A percentile compares a stretch with the other conserved stretches of the same genome.
Conservation (phyloP, 441 rosid species). For the Gossypium gossypioides region DNA sequence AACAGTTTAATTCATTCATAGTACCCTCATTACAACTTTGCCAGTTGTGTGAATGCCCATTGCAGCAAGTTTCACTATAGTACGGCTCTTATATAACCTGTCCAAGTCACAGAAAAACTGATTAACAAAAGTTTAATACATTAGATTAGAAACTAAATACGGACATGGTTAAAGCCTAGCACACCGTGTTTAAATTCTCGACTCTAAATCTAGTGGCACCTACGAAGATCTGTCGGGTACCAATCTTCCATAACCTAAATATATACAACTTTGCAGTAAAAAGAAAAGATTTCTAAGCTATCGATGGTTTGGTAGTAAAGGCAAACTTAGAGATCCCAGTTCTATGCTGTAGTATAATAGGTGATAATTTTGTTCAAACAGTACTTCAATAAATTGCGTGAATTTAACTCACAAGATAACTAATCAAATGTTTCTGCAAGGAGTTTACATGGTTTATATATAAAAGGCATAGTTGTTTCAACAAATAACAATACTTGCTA, state of each 20-base stretch:
- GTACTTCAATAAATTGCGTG: neutral
- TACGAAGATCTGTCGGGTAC: no score
- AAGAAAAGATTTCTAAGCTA: neutral
- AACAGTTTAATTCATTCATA: slow-evolving; percentile 19
- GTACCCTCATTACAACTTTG: slow-evolving; percentile 48
- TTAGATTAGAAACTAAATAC: neutral
- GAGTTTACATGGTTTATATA: neutral
- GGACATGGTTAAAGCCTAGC: neutral
- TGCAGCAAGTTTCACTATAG: slow-evolving; percentile 57
- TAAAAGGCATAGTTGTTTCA: neutral
- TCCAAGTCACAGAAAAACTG: neutral
- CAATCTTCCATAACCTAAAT: no score
- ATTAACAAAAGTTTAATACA: neutral
- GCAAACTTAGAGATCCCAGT: neutral
- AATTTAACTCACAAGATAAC: neutral
- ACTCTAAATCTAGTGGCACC: no score
- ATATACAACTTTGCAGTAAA: neutral
- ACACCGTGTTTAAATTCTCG: neutral
- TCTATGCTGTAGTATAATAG: neutral
- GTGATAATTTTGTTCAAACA: neutral
- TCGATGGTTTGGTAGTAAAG: neutral
- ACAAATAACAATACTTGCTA: neutral
- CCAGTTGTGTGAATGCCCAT: slow-evolving; percentile 51
- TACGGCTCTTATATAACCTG: slow-evolving; percentile 62
- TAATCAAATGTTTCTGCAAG: neutral